Conservation (phyloP, 345 rosid species). For the Dovyalis caffra region DNA sequence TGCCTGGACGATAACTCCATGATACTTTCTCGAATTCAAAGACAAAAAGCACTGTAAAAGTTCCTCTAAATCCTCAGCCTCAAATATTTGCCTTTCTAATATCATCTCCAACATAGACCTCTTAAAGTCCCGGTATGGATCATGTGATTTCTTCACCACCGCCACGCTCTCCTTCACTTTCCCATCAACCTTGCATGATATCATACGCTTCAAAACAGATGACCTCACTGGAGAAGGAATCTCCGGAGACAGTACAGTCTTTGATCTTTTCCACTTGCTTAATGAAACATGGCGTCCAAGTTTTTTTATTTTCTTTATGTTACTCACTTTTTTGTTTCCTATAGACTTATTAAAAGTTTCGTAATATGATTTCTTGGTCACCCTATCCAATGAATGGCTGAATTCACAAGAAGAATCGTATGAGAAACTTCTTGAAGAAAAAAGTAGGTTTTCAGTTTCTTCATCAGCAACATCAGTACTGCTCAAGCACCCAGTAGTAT, state of each 20-base stretch:
- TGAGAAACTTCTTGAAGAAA: constrained; percentile 32
- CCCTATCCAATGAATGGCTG: background rate
- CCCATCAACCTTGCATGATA: constrained; percentile 12
- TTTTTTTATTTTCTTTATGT: constrained; percentile 6
- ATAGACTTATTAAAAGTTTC: background rate
- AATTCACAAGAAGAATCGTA: constrained; percentile 21
- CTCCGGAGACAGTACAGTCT: constrained; percentile 2
- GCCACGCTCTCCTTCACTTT: constrained; percentile 50
- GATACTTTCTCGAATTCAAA: constrained; percentile 47
- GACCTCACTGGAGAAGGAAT: constrained; percentile 13
- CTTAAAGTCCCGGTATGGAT: constrained; percentile 58
- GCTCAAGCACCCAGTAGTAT: constrained; percentile 16
- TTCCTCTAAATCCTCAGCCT: constrained; percentile 43
- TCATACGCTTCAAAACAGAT: constrained; percentile 12
- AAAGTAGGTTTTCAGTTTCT: constrained; percentile 20
- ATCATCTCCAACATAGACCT: constrained; percentile 69
- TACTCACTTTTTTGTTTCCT: constrained; percentile 8
- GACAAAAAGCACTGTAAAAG: constrained; percentile 54
- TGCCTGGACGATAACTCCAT: constrained; percentile 47
- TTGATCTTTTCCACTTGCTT: constrained; percentile 8
- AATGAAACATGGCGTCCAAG: constrained; percentile 17
- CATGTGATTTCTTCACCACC: constrained; percentile 53
- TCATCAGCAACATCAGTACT: constrained; percentile 5
- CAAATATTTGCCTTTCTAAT: constrained; percentile 47
- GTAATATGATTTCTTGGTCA: background rate